Conservation (phyloP, 306 rosid species). For the Glycine latifolia region DNA sequence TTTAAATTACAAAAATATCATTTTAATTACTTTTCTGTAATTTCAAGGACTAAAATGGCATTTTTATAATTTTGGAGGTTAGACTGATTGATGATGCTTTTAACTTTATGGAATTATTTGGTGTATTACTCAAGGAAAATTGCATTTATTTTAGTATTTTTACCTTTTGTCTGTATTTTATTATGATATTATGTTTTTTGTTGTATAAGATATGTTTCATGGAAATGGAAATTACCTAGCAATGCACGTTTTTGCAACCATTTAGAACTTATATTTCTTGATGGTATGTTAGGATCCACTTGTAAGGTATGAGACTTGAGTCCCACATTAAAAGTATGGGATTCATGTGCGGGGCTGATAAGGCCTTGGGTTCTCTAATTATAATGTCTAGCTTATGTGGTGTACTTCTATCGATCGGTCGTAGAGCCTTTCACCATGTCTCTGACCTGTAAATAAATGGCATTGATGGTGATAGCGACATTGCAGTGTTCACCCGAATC, state of each 20-base stretch:
- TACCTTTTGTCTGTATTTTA: not conserved
- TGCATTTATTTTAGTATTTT: not conserved
- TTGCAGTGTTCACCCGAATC: not conserved
- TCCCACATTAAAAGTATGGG: not conserved
- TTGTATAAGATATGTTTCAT: not conserved
- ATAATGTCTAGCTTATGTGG: not conserved
- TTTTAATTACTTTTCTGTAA: not conserved
- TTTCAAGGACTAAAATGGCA: not conserved
- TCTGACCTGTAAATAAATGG: not conserved
- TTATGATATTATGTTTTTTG: not conserved
- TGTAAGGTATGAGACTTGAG: not conserved
- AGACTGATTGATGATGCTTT: not conserved
- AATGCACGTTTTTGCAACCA: not conserved
- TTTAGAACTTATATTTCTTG: not conserved
- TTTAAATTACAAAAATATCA: not conserved
- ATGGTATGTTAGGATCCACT: not conserved
- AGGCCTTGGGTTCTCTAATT: not conserved
- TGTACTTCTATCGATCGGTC: not conserved
- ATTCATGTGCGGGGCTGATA: not conserved
- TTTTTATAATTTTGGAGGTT: not conserved
- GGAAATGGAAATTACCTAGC: constrained; percentile 28
- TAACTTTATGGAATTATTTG: not conserved
- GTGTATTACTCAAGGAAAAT: not conserved
- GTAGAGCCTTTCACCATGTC: not conserved
- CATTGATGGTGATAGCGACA: not conserved